phyloP scores from a whole-genome alignment of 345 rosid genomes.

The Citrus unshiu region DNA sequence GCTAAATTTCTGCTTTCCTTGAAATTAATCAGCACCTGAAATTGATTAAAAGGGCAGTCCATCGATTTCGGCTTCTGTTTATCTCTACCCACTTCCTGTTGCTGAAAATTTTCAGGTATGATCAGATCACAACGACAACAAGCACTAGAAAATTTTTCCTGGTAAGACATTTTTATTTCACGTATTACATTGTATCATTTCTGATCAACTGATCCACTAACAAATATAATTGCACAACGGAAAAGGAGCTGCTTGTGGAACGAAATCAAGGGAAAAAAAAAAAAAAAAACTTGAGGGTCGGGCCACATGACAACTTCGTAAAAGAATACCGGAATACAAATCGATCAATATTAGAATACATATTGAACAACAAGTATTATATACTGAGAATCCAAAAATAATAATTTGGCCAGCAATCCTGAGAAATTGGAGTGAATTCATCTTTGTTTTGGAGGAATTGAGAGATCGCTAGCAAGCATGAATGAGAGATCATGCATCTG shows the following conservation, averaged over 20 bases:
- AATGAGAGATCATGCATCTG: constrained; percentile 93
- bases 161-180: neutral
- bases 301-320: neutral
- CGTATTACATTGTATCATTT: neutral
- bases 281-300: neutral
- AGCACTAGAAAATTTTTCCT: neutral
- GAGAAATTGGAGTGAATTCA: constrained; percentile 8
- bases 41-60: neutral
- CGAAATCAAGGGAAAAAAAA: no score
- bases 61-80: no score
- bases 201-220: neutral
- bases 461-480: constrained; percentile 67
- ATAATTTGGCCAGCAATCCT: neutral
- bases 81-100: neutral
- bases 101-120: neutral
- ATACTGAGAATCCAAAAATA: neutral
- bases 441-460: constrained; percentile 39
- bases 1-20: neutral
- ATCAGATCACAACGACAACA: neutral
- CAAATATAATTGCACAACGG: neutral
- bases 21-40: neutral
- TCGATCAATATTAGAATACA: neutral
- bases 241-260: neutral
- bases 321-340: neutral
- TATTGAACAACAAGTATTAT: neutral